Conservation (phyloP, 2,329 filamentous ascomycete genomes). For the Metarhizium album region DNA sequence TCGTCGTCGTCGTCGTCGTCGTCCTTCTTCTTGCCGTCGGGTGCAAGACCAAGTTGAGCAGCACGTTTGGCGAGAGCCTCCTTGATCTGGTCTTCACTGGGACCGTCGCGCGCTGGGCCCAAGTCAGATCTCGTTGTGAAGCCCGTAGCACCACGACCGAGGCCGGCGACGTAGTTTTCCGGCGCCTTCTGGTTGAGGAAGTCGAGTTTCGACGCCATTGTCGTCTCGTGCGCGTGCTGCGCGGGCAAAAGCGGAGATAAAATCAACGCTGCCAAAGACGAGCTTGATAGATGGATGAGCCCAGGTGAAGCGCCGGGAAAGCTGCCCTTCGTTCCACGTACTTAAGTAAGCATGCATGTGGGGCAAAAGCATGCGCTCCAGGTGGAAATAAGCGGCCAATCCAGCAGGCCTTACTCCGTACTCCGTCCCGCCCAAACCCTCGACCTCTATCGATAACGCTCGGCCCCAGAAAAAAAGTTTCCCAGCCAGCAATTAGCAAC, state of each 20-base stretch:
- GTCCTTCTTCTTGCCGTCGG: conserved; percentile 59
- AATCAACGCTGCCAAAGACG: not conserved
- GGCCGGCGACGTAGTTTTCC: conserved; percentile 87
- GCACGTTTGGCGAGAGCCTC: conserved; percentile 92
- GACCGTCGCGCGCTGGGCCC: conserved; percentile 87
- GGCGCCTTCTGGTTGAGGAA: conserved; percentile 80
- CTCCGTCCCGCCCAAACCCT: not conserved
- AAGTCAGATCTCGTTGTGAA: conserved; percentile 97
- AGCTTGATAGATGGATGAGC: not conserved
- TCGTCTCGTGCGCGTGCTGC: conserved; percentile 5
- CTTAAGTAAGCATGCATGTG: no score
- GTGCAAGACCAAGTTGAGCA: conserved; percentile 62
- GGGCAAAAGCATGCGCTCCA: not conserved
- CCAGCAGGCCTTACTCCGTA: no score
- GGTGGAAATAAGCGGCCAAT: not conserved
- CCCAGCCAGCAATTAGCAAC: no score
- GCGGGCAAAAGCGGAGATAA: not conserved
- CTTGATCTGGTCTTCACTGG: conserved; percentile 96
- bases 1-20: conserved; percentile 69
- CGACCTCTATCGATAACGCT: conserved; percentile 15
- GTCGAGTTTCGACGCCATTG: conserved; percentile 53
- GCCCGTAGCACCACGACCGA: conserved; percentile 93
- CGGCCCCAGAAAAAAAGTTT: conserved; percentile 4
- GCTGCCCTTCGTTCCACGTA: not conserved
- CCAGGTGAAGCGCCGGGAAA: not conserved